These are phyloP conservation scores for Cytospora paraplurivora DNA, from an alignment of 2,329 filamentous ascomycete species.

Conservation along the genomic window DNA sequence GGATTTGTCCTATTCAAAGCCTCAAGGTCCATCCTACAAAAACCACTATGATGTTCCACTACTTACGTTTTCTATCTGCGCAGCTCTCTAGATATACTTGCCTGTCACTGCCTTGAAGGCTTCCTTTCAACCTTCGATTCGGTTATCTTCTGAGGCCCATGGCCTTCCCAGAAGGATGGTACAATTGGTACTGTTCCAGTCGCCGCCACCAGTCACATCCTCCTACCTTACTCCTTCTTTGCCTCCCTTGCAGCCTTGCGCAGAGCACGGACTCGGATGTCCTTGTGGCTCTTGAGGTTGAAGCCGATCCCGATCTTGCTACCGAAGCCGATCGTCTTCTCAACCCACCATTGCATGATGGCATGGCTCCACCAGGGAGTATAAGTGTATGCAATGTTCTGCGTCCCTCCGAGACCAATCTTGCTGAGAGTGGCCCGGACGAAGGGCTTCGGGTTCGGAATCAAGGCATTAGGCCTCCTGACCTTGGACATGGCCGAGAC, in stretches of 20 bases:
- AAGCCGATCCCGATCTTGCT: conserved; percentile 49
- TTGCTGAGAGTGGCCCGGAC: conserved; percentile 78
- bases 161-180: neutral
- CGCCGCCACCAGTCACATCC: neutral
- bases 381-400: conserved; percentile 78
- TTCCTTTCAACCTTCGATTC: neutral
- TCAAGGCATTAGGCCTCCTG: conserved; percentile 71
- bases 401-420: conserved; percentile 78
- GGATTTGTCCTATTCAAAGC: too few relatives aligned
- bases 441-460: conserved; percentile 81
- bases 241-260: conserved; percentile 81
- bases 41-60: too few relatives aligned
- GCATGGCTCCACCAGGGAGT: conserved; percentile 94
- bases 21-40: too few relatives aligned
- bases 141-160: neutral
- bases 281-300: conserved; percentile 73
- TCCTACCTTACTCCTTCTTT: conserved; percentile 56
- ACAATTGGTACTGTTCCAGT: neutral
- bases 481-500: conserved; percentile 98
- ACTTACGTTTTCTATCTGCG: too few relatives aligned
- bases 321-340: conserved; percentile 56
- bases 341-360: conserved; percentile 81
- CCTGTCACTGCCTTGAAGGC: neutral
- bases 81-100: too few relatives aligned
- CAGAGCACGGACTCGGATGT: conserved; percentile 79